Base-by-base conservation (phyloP, 331 rosid species). In the Pyrus hybrid region DNA sequence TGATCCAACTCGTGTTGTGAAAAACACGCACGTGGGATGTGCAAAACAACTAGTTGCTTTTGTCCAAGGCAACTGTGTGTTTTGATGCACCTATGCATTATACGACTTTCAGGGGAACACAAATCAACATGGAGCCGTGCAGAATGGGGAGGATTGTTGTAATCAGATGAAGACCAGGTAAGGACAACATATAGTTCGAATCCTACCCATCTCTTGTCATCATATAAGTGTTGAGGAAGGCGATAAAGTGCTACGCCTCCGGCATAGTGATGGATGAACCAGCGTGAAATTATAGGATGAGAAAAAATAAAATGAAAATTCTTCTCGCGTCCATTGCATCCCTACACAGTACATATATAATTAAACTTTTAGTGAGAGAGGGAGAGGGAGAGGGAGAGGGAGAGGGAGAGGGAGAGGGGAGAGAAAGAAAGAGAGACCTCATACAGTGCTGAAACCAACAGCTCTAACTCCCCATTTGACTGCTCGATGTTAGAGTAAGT, bases 151-250 rank as follows among this genome's bases (percentile, higher is more conserved):
- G 62, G 2, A 49, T 49, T 49, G 54, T 13, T 1, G 56, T 5
- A 58, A 73, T 22, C 1, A 23, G 60, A 21, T 17, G 4, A 18
- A 37, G 5, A 68, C 18, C 35, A 29, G 4, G 32, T 16, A 47
- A 72, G 28, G 2, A 22, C 4, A 1, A 5, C 81, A 67, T 53
- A 72, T 0, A 57, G 37, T 9, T 76, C 67, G 10, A 72, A 0
- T 12, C 85, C 79, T 25, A 63, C 28, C 82, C 79, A 82, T 8
- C 58, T 77, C 5, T 68, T n/a, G 8, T 82, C 79, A 10, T 63
- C 67, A 18, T 32, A 26, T 26, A 81, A 57, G 6, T 49, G 49
- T 67, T 57, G 67, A 61, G 76, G 75, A n/a, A 81, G 14, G 7
- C 6, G 6, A 47, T 21, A 73, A 5, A 20, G 5, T 9, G 62